Evolutionary conservation across 2,329 filamentous ascomycete genomes (phyloP), one percentile per base, ranked within the genome.

Genomic region (Aureobasidium lini): DNA sequence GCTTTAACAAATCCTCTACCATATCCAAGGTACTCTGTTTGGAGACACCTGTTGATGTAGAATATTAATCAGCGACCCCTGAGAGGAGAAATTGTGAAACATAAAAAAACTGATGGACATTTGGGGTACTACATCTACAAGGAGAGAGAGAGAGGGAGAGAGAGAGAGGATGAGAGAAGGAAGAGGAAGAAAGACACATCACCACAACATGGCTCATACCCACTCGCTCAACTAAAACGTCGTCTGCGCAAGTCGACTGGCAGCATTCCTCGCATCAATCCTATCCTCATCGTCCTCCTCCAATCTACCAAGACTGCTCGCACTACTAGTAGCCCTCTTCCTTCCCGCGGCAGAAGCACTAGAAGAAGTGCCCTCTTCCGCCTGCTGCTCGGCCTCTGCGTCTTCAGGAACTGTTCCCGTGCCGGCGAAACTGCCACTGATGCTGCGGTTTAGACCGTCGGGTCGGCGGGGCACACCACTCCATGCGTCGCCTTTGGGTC

Each of bases 401-500:
- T 78, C 82, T 62, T 84, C 84, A 13, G 80, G 77, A 9, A 86
- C 76, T 80, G 63, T 67, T n/a, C 82, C 69, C 36, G 66, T 69
- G 43, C 62, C 77, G 63, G 86, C 82, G 64, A 89, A 82, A 69
- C 84, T 88, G 49, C 87, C 85, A 59, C 88, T 90, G 64, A 92
- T 81, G 70, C 86, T 92, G 66, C 91, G 82, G 68, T 83, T 87
- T 59, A 90, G 75, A n/a, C 85, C 86, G 66, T 95, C 90, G 32
- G 86, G 85, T 59, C 89, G 83, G 62, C 94, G 83, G 37, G 92
- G 90, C 31, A 96, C 91, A 60, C 94, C 94, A 68, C 90, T 96
- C 94, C 94, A 99, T 15, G 94, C 88, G 73, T 99, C 94, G n/a
- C 94, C 94, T 76, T 95, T 95, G 52, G 94, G 93, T 0, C 94